Evolutionary conservation across 2,329 filamentous ascomycete species (phyloP), one percentile per base, ranked within the genome.

Genomic region (Phaeosphaeria sp.): DNA sequence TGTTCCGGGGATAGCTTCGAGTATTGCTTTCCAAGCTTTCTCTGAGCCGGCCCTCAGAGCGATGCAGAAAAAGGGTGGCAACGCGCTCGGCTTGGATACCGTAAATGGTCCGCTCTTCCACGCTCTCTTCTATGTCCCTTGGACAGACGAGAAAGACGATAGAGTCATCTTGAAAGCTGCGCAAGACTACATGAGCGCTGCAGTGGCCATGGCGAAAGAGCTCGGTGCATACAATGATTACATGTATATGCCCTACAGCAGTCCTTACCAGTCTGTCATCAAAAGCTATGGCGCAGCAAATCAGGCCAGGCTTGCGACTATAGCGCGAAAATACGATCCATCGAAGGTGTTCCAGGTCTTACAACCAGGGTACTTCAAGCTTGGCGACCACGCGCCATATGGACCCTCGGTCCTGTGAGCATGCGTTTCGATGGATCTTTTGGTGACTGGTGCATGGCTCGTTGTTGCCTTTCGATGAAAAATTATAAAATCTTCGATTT

Each of bases 171-270:
- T 66, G 25, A 56, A 60, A 42, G 56, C 59, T 2, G 57, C 59
- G 10, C 52, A 59, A 36, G 62, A 65, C 20, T 59, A 67, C 42
- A 54, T 59, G 6, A 48, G 48, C 7, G 42, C 39, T 6, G 44
- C 46, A 4, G 20, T 50, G 2, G 41, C 25, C 7, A 51, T 49
- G 47, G 57, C 57, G 6, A 61, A 58, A n/a, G 42, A 54, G 20
- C 39, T 55, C 5, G 54, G 46, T 50, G 49, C 22, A 46, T 46
- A 55, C 22, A 27, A 51, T 43, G 46, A 60, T 36, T 55, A 73
- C 56, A 59, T 80, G 42, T 82, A 82, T 64, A 77, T 81, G 75
- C 81, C 81, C 58, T 82, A 83, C 54, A 80, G 78, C 20, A 75
- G 72, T 52, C 68, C 72, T 58, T 77, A 72, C 54, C 78, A 82